Evolutionary conservation across 768 basidiomycete species (phyloP), one percentile per base, ranked within the genome.

Genomic region (Lentinus brumalis): DNA sequence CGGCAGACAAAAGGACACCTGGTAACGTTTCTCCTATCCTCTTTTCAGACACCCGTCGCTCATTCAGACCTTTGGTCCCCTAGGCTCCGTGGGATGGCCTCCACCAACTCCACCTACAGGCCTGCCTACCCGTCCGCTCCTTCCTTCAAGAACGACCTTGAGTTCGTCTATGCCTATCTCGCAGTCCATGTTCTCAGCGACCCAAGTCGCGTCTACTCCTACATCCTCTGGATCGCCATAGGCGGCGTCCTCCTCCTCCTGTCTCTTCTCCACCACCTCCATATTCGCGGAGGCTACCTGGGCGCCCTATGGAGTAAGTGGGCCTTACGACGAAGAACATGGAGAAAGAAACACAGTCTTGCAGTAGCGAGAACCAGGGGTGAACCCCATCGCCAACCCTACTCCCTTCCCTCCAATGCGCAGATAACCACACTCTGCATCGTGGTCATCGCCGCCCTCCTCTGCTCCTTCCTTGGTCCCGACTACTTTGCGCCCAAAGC

Each of bases 401-500:
- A 69, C 16, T 75, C 81, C 7, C 70, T 88, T 4, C 87, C 88
- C 2, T 83, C 88, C 51, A 86, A 91, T 66, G 82, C 83, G 0
- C 84, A 89, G 65, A 73, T 91, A 16, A 75, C 88, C 53, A 76
- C 76, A 2, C 68, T 88, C 44, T 55, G 71, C 50, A 64, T 81
- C 29, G 69, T 92, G 35, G 68, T 79, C 30, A 66, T 77, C 46
- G 71, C 76, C 16, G 74, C 81, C 5, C 62, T 85, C 15, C 70
- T 79, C 3, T 74, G 87, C 41, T 77, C 78, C 3, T 83, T 88
- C 62, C 71, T 84, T 15, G 89, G 89, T 15, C 82, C 84, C 5
- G 91, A 92, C 71, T 90, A 91, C 69, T 78, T 92, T 60, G 76
- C 78, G 0, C 86, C 87, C 0, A 65, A 67, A 18, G 71, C 78